Base-by-base conservation (phyloP, 495 filamentous ascomycete species). In the Xylaria palmicola region DNA sequence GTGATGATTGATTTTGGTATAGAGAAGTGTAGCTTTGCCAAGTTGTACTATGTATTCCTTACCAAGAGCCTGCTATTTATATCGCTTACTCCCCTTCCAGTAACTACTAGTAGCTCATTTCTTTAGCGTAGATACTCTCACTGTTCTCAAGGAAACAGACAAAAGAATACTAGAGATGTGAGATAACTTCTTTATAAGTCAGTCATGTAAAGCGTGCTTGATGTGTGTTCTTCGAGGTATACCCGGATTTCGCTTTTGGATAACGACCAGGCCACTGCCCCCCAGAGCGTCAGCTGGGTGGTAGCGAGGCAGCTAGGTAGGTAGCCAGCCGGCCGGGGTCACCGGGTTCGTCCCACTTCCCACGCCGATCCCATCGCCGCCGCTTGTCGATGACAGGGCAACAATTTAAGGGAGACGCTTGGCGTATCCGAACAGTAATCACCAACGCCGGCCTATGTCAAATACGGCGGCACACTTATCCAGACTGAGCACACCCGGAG, bases 381-480 rank as follows among this genome's bases (percentile, higher is more conserved):
- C 24, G 30, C 24, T 8, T 5, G 5, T 22, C 17, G 49, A 26
- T 24, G 36, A 53, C 30, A 17, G 32, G 36, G 6, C 15, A n/a
- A n/a, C 51, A 41, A 41, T 41, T 41, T 41, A 40, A 55, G n/a
- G 36, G 34, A 43, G 51, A 55, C 15, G n/a, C 51, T 40, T 55
- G 36, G 36, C 51, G 41, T n/a, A 27, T 39, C 19, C 17, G 32
- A n/a, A 54, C 51, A 55, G 51, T 55, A 55, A 55, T 55, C 51
- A 30, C 37, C 34, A 55, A 12, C 37, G 5, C 51, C 40, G 20
- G 20, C 17, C 34, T 54, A 54, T 54, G 7, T 41, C 51, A 55
- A 55, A 55, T 55, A 55, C 20, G 13, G 34, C 13, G n/a, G 22
- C 20, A 26, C 32, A 19, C 36, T 29, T 22, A 17, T 29, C 20